Evolutionary conservation across 2,329 filamentous ascomycete genomes (phyloP).

Genomic region (Tothia fuscella): DNA sequence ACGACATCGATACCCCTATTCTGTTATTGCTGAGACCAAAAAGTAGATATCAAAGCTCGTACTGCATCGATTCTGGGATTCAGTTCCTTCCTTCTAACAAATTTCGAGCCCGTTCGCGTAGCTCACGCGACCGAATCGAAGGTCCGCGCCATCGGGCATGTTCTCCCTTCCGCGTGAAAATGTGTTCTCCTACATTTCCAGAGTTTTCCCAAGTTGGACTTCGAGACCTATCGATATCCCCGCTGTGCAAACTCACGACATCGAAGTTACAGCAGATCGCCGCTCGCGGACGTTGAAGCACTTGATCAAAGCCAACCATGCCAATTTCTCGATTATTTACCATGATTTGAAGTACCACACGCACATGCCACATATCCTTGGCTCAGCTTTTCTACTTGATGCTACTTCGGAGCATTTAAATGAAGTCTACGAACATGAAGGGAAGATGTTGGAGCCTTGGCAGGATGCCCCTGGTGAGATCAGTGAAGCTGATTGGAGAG

Average conservation of each 20-base stretch:
- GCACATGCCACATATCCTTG: constrained; percentile 67
- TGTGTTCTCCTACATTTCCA: not conserved
- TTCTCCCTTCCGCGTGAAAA: constrained; percentile 5
- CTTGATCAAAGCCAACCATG: constrained; percentile 81
- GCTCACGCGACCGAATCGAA: no score
- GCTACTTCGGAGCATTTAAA: constrained; percentile 62
- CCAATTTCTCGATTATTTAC: constrained; percentile 75
- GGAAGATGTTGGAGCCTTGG: constrained; percentile 67
- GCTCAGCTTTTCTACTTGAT: constrained; percentile 76
- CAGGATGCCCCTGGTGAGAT: constrained; percentile 74
- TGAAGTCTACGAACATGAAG: constrained; percentile 67
- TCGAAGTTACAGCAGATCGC: constrained; percentile 72
- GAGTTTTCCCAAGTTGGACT: not conserved
- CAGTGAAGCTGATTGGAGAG: constrained; percentile 70
- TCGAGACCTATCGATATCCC: constrained; percentile 38
- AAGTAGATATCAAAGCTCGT: no score
- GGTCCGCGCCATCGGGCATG: no score
- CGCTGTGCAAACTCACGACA: constrained; percentile 60
- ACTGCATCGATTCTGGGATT: no score
- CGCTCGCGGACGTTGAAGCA: constrained; percentile 77
- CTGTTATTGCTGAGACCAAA: no score
- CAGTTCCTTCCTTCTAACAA: no score
- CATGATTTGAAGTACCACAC: constrained; percentile 68
- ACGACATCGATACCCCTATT: no score
- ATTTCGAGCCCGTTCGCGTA: no score